Percentiles rank a stretch among this genome's conserved stretches.
Conservation (phyloP, 1,284 basidiomycete genomes). For the Caloboletus firmus region DNA sequence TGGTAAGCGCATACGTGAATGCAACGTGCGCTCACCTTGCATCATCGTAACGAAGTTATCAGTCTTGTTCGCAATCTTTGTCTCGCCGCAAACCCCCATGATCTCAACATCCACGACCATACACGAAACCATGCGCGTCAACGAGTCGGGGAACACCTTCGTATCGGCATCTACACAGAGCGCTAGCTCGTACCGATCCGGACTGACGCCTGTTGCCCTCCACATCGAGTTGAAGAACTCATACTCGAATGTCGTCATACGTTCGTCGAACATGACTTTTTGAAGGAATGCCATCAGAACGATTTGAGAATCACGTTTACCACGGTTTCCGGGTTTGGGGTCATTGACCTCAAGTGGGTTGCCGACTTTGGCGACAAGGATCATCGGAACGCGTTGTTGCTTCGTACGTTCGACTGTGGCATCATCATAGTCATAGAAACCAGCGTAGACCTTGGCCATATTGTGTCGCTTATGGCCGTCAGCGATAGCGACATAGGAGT, state of each 20-base stretch:
- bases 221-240: constrained; percentile 99
- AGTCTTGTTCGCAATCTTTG: constrained; percentile 98
- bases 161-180: constrained; percentile 99
- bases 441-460: constrained; percentile 98
- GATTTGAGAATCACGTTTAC: constrained; percentile 98
- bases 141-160: constrained; percentile 93
- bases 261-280: constrained; percentile 99
- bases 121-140: constrained; percentile 90
- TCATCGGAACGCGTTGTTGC: constrained; percentile 95
- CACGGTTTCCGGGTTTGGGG: constrained; percentile 95
- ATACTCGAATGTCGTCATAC: constrained; percentile 99
- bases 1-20: constrained; percentile 5
- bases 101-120: constrained; percentile 97
- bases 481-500: constrained; percentile 98
- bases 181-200: constrained; percentile 94
- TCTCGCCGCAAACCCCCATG: constrained; percentile 99
- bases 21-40: constrained; percentile 62
- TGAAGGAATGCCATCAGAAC: constrained; percentile 98
- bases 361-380: constrained; percentile 92
- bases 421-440: constrained; percentile 96
- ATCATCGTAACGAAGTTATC: constrained; percentile 99
- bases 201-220: constrained; percentile 92
- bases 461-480: constrained; percentile 99
- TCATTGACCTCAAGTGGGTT: constrained; percentile 89
- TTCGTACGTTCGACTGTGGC: constrained; percentile 90